phyloP scores from a whole-genome alignment of 2,329 filamentous ascomycete species.

The Cladosporium sp. region DNA sequence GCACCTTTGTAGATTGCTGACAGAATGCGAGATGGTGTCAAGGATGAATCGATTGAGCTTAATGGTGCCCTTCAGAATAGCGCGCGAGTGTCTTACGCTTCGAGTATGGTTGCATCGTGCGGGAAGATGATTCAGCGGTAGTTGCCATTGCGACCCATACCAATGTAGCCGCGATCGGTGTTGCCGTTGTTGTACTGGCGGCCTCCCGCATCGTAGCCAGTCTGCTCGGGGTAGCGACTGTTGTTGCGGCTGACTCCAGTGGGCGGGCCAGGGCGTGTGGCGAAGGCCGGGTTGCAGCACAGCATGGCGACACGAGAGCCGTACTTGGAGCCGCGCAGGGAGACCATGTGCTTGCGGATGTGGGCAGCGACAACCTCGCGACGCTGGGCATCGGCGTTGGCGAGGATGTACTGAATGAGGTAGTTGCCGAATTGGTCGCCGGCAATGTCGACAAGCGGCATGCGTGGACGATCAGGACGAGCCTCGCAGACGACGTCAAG shows the following conservation, averaged over 20 bases:
- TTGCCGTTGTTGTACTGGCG: constrained; percentile 24
- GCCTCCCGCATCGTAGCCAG: constrained; percentile 18
- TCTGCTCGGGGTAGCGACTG: constrained; percentile 26
- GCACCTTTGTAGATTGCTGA: constrained; percentile 13
- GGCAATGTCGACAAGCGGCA: constrained; percentile 95
- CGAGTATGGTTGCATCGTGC: constrained; percentile 25
- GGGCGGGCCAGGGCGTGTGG: constrained; percentile 85
- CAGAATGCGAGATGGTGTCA: constrained; percentile 19
- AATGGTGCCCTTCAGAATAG: constrained; percentile 3
- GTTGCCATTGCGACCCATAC: constrained; percentile 29
- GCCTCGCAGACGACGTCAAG: constrained; percentile 92
- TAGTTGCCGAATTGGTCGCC: constrained; percentile 99
- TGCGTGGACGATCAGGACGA: constrained; percentile 85
- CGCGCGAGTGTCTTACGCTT: constrained; percentile 11
- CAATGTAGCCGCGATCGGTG: constrained; percentile 19
- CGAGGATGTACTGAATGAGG: constrained; percentile 94
- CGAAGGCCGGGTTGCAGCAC: constrained; percentile 89
- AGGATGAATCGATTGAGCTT: constrained; percentile 2
- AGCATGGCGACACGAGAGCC: constrained; percentile 98
- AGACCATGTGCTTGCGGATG: constrained; percentile 99
- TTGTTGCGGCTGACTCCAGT: constrained; percentile 53
- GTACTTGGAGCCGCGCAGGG: constrained; percentile 95
- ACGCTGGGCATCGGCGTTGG: constrained; percentile 82
- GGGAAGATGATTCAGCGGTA: constrained; percentile 31
- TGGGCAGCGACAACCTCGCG: constrained; percentile 91